Conservation (phyloP, 2,329 filamentous ascomycete species). For the Colletotrichum limetticola region DNA sequence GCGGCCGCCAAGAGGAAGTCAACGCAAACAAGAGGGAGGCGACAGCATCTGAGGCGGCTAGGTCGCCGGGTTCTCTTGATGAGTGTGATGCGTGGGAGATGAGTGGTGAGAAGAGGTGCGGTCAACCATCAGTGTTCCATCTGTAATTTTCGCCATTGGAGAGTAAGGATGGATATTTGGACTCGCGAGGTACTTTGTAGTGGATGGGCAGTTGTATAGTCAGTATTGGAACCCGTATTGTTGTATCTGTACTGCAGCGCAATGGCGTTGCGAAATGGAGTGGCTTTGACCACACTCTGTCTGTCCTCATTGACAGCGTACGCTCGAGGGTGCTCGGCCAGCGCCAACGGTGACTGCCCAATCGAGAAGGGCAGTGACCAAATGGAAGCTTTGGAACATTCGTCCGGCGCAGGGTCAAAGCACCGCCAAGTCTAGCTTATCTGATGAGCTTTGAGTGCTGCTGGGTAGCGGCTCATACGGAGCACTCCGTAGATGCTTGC, state of each 20-base stretch:
- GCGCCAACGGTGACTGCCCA: slow-evolving; percentile 15
- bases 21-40: slow-evolving; percentile 4
- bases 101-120: slow-evolving; percentile 16
- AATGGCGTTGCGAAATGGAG: slow-evolving; percentile 6
- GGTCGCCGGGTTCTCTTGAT: background rate
- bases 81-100: slow-evolving; percentile 19
- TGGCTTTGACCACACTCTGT: slow-evolving; percentile 26
- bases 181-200: background rate
- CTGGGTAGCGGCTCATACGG: background rate
- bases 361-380: slow-evolving; percentile 19
- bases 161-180: background rate
- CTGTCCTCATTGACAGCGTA: slow-evolving; percentile 12
- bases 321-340: slow-evolving; percentile 5
- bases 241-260: background rate
- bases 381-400: slow-evolving; percentile 36
- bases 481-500: background rate
- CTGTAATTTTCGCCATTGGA: background rate
- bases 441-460: slow-evolving; percentile 13
- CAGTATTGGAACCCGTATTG: background rate
- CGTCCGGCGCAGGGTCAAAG: slow-evolving; percentile 24
- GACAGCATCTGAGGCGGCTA: slow-evolving; percentile 11
- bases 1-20: slow-evolving; percentile 13
- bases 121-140: background rate
- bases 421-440: slow-evolving; percentile 29
- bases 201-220: background rate